Evolutionary conservation across 2,329 filamentous ascomycete genomes (phyloP).

Genomic region (Fusarium sp.): DNA sequence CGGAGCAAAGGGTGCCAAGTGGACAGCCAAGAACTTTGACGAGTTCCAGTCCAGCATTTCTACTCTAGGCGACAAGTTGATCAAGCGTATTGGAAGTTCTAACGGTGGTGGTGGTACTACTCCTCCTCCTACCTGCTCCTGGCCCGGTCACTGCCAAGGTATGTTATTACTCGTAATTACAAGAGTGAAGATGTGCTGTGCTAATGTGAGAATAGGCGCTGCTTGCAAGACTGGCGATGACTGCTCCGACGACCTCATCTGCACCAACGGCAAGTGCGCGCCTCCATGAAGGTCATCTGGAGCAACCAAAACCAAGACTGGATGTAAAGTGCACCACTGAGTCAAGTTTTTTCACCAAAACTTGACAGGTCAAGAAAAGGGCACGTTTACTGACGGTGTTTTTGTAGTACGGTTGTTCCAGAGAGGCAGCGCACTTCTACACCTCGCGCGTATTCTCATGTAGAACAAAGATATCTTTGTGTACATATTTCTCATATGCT

Average conservation of each 20-base stretch:
- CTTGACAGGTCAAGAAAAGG: too few relatives aligned
- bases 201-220: conserved; percentile 26
- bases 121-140: conserved; percentile 26
- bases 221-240: conserved; percentile 35
- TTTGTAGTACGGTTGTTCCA: neutral
- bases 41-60: conserved; percentile 66
- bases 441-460: neutral
- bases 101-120: neutral
- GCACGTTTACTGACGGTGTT: neutral
- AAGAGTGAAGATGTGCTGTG: neutral
- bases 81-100: conserved; percentile 48
- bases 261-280: conserved; percentile 36
- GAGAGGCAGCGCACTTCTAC: neutral
- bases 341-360: too few relatives aligned
- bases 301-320: neutral
- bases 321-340: neutral
- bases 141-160: conserved; percentile 30
- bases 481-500: neutral
- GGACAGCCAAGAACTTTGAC: conserved; percentile 59
- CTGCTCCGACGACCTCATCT: conserved; percentile 39
- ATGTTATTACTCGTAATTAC: neutral
- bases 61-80: conserved; percentile 61
- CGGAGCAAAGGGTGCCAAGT: conserved; percentile 62
- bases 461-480: neutral
- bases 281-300: conserved; percentile 1